Evolutionary conservation across 2,329 filamentous ascomycete genomes (phyloP), one percentile per base, ranked within the genome.

Genomic region (Trichophyton simii): DNA sequence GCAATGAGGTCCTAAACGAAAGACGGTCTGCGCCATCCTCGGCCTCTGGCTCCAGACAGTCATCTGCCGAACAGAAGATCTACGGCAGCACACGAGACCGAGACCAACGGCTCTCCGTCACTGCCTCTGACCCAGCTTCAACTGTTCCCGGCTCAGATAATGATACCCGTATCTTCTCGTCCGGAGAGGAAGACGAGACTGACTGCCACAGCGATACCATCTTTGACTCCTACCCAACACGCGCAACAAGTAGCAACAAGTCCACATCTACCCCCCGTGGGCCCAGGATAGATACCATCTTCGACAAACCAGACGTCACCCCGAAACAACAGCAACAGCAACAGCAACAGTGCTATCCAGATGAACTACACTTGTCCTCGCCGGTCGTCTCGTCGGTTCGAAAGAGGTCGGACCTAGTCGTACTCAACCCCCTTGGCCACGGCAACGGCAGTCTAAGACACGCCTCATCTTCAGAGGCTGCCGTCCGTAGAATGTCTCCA

Each of bases 141-240:
- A 83, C 81, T 59, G 74, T 82, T 48, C 76, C 83, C 59, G 83
- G 81, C 18, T 86, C 83, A 31, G 83, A 86, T 67, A 79, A 77
- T 67, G 83, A 85, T 66, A 79, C 79, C 64, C 78, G 80, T 61
- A 76, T 79, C 34, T 76, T 83, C 64, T 79, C 79, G 46, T 83
- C 81, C 22, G 76, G 79, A 34, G 82, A 85, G 63, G 83, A 84
- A 65, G 82, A 84, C 66, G 84, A 84, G 63, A 79, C 79, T 57
- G 83, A 85, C 66, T 77, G 82, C 64, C 78, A 82, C 66, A 85
- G 82, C 66, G 83, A 86, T 65, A 83, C 80, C 25, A 77, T 80
- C 15, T 86, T 82, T 72, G 83, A 86, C 71, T 86, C 83, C 57
- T 74, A 85, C 62, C 82, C 81, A 62, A 86, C 83, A 8, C 77